These are phyloP conservation scores for Metschnikowia lochheadii DNA, from an alignment of 805 yeast species.

Conservation along the genomic window DNA sequence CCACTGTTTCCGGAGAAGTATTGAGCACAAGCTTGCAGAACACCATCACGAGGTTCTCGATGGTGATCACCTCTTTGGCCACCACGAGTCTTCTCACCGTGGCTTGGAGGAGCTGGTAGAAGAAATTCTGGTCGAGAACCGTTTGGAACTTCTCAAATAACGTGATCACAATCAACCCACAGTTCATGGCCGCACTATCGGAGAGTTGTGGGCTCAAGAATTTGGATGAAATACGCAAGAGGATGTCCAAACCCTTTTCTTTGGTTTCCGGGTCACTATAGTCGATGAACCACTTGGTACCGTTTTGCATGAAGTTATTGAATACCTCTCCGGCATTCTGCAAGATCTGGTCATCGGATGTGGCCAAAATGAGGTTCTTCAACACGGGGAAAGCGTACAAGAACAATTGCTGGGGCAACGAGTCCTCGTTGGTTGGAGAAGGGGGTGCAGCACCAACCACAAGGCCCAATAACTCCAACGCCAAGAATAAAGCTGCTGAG, in stretches of 20 bases:
- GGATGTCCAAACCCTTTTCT: slow-evolving; percentile 47
- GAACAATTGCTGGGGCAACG: slow-evolving; percentile 40
- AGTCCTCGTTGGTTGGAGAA: slow-evolving; percentile 1
- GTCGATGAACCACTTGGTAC: slow-evolving; percentile 29
- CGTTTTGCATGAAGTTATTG: slow-evolving; percentile 50
- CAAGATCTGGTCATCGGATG: slow-evolving; percentile 72
- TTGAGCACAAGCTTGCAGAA: slow-evolving; percentile 65
- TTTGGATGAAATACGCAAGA: slow-evolving; percentile 63
- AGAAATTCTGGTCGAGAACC: slow-evolving; percentile 36
- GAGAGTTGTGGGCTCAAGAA: slow-evolving; percentile 66
- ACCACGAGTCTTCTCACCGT: slow-evolving; percentile 61
- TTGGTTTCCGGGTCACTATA: slow-evolving; percentile 31
- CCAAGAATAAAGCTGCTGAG: slow-evolving; percentile 54
- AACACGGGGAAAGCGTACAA: slow-evolving; percentile 41
- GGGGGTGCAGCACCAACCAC: slow-evolving; percentile 45
- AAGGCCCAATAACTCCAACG: slow-evolving; percentile 53
- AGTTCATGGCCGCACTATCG: slow-evolving; percentile 78
- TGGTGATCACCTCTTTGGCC: slow-evolving; percentile 67
- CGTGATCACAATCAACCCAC: slow-evolving; percentile 63
- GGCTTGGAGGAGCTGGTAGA: slow-evolving; percentile 63
- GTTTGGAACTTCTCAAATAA: slow-evolving; percentile 50
- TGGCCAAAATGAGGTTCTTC: slow-evolving; percentile 35
- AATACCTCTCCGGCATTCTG: slow-evolving; percentile 77
- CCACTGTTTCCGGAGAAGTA: slow-evolving; percentile 55
- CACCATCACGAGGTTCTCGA: slow-evolving; percentile 73